phyloP scores from a whole-genome alignment of 2,329 filamentous ascomycete species.

The Penicillium rolfsii region DNA sequence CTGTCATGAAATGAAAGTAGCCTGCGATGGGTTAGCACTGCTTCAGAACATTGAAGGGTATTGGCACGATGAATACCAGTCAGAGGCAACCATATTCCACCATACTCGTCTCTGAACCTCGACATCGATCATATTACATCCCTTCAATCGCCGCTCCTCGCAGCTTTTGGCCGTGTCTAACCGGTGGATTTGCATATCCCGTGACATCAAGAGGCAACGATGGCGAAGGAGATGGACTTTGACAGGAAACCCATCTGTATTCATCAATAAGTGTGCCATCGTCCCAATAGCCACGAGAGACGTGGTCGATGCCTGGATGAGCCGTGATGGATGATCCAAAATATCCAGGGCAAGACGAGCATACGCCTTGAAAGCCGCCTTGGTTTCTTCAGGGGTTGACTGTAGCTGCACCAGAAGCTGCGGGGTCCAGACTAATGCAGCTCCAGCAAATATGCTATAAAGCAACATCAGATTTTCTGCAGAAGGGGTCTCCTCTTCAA shows the following conservation, averaged over 20 bases:
- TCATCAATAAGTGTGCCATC: constrained; percentile 22
- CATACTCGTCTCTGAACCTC: constrained; percentile 30
- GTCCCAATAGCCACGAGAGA: constrained; percentile 20
- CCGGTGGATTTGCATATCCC: constrained; percentile 20
- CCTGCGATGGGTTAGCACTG: constrained; percentile 17
- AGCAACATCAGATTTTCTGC: constrained; percentile 21
- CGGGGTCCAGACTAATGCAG: constrained; percentile 22
- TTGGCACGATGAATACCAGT: constrained; percentile 22
- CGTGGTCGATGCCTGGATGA: constrained; percentile 22
- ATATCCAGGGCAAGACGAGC: constrained; percentile 16
- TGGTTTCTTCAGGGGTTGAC: constrained; percentile 18
- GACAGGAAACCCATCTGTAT: constrained; percentile 22
- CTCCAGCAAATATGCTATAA: constrained; percentile 24
- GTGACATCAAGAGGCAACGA: constrained; percentile 24
- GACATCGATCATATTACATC: constrained; percentile 26
- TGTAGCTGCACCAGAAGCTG: constrained; percentile 17
- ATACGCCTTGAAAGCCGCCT: constrained; percentile 21
- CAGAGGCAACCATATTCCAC: constrained; percentile 33
- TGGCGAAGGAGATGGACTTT: constrained; percentile 22
- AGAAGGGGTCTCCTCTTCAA: constrained; percentile 19
- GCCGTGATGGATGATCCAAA: constrained; percentile 18
- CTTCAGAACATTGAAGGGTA: no score
- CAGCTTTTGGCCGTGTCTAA: constrained; percentile 21
- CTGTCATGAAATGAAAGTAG: constrained; percentile 25
- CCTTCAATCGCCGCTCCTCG: constrained; percentile 20